A percentile compares a stretch with the other conserved stretches of the same genome.
Conservation (phyloP, 148 eudicot genomes). For the Rheum nobile region DNA sequence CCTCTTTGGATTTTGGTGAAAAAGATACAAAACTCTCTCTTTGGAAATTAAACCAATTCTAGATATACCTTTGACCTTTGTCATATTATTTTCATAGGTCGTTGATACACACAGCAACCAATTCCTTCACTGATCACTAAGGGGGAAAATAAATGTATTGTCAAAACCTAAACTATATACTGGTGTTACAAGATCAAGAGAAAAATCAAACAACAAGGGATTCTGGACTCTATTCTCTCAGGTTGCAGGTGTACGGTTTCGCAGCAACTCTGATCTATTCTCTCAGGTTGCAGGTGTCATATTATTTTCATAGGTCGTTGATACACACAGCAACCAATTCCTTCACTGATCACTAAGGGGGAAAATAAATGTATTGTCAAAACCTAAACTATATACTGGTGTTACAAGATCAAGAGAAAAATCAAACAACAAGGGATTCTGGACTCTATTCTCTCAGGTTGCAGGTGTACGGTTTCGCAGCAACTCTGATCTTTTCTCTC, state of each 20-base stretch:
- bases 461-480: constrained; percentile 53
- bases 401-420: not conserved
- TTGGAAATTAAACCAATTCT: no score
- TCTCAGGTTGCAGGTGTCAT: no score
- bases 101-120: not conserved
- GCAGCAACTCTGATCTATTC: constrained; percentile 78
- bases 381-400: constrained; percentile 9
- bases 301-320: not conserved
- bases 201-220: not conserved
- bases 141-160: not conserved
- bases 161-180: constrained; percentile 8
- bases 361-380: not conserved
- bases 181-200: not conserved
- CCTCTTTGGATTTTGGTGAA: not conserved
- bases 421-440: not conserved
- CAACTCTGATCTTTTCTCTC: constrained; percentile 82
- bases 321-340: not conserved
- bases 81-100: not conserved
- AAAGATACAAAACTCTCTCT: no score
- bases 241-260: constrained; percentile 43
- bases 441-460: constrained; percentile 10
- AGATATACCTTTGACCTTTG: not conserved
- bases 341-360: not conserved
- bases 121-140: not conserved
- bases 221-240: constrained; percentile 7